Evolutionary conservation across 371 early-diverging fungal species (phyloP).

Genomic region (Apophysomyces sp.): DNA sequence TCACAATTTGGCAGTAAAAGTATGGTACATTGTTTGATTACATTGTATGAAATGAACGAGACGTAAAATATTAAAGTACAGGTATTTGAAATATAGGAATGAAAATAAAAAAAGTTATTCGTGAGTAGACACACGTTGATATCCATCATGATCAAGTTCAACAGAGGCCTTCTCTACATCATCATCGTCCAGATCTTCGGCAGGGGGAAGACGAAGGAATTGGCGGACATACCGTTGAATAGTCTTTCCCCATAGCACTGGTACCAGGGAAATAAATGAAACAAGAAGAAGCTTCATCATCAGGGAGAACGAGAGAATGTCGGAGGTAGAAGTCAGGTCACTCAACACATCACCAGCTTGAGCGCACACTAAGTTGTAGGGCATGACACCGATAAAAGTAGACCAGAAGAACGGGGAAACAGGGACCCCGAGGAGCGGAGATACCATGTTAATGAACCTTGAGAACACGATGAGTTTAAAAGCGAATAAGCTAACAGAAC

Average conservation of each 20-base stretch:
- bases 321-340: slow-evolving; percentile 47
- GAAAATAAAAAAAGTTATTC: slow-evolving; percentile 1
- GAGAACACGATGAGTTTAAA: slow-evolving; percentile 2
- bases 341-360: slow-evolving; percentile 50
- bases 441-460: slow-evolving; percentile 47
- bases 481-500: neutral
- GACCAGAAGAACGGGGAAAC: slow-evolving; percentile 50
- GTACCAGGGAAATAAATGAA: slow-evolving; percentile 43
- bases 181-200: slow-evolving; percentile 9
- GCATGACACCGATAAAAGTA: slow-evolving; percentile 45
- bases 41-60: neutral
- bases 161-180: slow-evolving; percentile 22
- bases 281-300: slow-evolving; percentile 42
- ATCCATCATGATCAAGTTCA: slow-evolving; percentile 6
- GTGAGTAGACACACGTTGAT: slow-evolving; percentile 4
- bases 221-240: slow-evolving; percentile 26
- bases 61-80: neutral
- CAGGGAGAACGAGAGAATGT: slow-evolving; percentile 39
- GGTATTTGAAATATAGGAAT: neutral
- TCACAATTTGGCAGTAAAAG: neutral
- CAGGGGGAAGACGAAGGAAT: slow-evolving; percentile 14
- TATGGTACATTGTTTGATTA: neutral
- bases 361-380: slow-evolving; percentile 48
- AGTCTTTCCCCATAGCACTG: slow-evolving; percentile 46
- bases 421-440: slow-evolving; percentile 45